These are phyloP conservation scores for Cytospora paraplurivora DNA, from an alignment of 2,329 filamentous ascomycete genomes.

Conservation along the genomic window DNA sequence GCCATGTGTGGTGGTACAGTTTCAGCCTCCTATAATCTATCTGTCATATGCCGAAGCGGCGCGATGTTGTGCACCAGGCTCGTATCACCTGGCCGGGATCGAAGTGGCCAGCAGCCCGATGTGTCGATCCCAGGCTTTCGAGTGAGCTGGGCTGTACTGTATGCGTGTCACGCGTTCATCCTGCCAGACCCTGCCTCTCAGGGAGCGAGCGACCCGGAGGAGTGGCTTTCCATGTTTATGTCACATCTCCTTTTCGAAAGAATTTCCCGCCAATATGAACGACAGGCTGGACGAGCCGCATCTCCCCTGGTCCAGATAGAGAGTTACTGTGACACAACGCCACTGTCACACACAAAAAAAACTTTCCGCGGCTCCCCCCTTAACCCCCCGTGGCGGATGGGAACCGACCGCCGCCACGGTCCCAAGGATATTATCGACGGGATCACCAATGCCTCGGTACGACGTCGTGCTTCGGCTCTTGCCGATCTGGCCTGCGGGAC, in stretches of 20 bases:
- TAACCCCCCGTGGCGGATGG: background rate
- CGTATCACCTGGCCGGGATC: background rate
- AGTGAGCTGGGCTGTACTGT: too few relatives aligned
- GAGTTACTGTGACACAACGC: background rate
- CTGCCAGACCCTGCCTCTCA: too few relatives aligned
- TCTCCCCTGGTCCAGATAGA: background rate
- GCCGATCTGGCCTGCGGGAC: background rate
- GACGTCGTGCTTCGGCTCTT: conserved; percentile 7
- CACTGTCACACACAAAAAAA: background rate
- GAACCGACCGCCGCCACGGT: background rate
- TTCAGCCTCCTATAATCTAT: conserved; percentile 15
- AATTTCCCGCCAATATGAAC: background rate
- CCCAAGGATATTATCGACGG: background rate
- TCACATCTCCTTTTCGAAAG: too few relatives aligned
- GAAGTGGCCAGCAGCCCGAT: background rate
- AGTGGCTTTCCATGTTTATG: too few relatives aligned
- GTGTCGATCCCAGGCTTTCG: background rate
- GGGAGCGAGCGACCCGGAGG: too few relatives aligned
- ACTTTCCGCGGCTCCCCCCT: background rate
- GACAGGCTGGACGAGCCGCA: background rate
- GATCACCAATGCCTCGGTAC: background rate
- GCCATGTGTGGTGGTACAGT: conserved; percentile 11
- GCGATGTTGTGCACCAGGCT: conserved; percentile 1
- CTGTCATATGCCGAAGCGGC: background rate
- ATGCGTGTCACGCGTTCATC: too few relatives aligned